phyloP scores from a whole-genome alignment of 441 rosid genomes.

The Mallotus japonicus region DNA sequence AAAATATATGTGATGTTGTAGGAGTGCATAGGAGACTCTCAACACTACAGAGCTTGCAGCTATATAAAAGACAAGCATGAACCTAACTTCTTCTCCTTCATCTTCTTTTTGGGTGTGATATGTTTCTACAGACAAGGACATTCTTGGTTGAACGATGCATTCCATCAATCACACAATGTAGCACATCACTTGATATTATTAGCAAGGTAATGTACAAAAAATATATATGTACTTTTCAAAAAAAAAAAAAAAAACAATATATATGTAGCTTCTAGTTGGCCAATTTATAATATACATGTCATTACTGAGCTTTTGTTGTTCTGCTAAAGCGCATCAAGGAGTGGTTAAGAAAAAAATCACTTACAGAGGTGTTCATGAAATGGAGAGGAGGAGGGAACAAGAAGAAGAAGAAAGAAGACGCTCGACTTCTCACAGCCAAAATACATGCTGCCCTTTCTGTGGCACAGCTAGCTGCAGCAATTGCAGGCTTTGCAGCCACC shows the following conservation, averaged over 20 bases:
- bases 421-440: slow-evolving; percentile 12
- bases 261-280: background rate
- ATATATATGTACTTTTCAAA: no score
- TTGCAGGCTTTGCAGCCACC: slow-evolving; percentile 17
- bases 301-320: background rate
- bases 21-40: no score
- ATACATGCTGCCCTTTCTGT: slow-evolving; percentile 20
- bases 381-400: background rate
- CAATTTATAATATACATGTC: background rate
- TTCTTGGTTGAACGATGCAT: slow-evolving; percentile 4
- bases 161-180: background rate
- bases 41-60: background rate
- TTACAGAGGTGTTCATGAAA: background rate
- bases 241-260: no score
- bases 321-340: slow-evolving; percentile 7
- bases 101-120: no score
- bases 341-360: slow-evolving; percentile 4
- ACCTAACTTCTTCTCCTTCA: background rate
- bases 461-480: slow-evolving; percentile 18
- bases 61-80: background rate
- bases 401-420: slow-evolving; percentile 12
- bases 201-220: background rate
- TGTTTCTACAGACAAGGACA: background rate
- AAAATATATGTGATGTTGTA: no score
- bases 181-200: background rate